Conservation (phyloP, 331 rosid species). For the Phaseolus coccineus region DNA sequence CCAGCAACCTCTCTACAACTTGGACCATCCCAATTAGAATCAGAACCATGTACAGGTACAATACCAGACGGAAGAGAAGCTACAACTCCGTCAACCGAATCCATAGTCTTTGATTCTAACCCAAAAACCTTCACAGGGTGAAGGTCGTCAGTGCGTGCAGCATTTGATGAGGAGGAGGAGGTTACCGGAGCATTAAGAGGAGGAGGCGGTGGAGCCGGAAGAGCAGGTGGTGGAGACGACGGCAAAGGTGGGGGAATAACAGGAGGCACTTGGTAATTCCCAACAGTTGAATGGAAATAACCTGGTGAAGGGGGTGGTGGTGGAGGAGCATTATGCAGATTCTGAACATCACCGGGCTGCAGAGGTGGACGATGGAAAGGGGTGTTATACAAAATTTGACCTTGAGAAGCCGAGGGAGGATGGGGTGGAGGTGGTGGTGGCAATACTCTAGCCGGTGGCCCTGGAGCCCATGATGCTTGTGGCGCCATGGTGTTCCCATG, state of each 20-base stretch:
- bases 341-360: slow-evolving; percentile 54
- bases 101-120: slow-evolving; percentile 39
- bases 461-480: slow-evolving; percentile 50
- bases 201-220: slow-evolving; percentile 55
- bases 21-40: slow-evolving; percentile 48
- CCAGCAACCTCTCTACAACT: slow-evolving; percentile 45
- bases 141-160: slow-evolving; percentile 5
- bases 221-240: slow-evolving; percentile 58
- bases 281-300: slow-evolving; percentile 49
- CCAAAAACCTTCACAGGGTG: slow-evolving; percentile 31
- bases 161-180: slow-evolving; percentile 49
- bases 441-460: slow-evolving; percentile 48
- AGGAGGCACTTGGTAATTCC: slow-evolving; percentile 52
- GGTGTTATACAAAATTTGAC: slow-evolving; percentile 53
- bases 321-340: slow-evolving; percentile 48
- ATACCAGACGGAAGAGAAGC: slow-evolving; percentile 45
- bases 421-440: slow-evolving; percentile 54
- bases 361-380: slow-evolving; percentile 48
- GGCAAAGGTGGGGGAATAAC: slow-evolving; percentile 58
- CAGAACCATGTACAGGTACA: slow-evolving; percentile 34
- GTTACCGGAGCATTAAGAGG: slow-evolving; percentile 42
- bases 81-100: slow-evolving; percentile 40
- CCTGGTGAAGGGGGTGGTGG: slow-evolving; percentile 43
- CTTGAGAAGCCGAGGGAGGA: slow-evolving; percentile 58
- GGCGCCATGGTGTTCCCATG: slow-evolving; percentile 55